Base-by-base conservation (phyloP, 306 rosid genomes). In the Rubus idaeus region DNA sequence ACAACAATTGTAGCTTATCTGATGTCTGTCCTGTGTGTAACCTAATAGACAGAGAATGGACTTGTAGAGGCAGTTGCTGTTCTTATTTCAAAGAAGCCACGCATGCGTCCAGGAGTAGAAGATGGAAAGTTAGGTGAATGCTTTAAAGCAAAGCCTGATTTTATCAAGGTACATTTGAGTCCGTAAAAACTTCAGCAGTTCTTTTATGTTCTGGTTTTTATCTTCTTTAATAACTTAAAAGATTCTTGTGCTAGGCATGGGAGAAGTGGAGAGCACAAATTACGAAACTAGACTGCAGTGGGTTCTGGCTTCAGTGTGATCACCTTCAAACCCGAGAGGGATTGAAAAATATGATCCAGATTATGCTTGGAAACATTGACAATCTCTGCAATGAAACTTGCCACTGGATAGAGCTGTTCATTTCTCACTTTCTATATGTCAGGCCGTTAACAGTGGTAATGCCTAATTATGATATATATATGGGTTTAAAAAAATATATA, bases 231-330 rank as follows among this genome's bases (percentile, higher is more conserved):
- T 71, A 68, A 66, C 69, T 74, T 68, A n/a, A 58, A 80, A 14
- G 57, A 57, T 83, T 82, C 67, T 77, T 16, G 55, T 83, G 70
- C 40, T 81, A 94, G 98, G 95, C 95, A 80, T 92, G 96, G 97
- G 98, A 94, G 84, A 92, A 88, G 80, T 94, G 98, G 98, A 82
- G 96, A 78, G 88, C 88, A 8, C 93, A 90, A 80, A 85, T 94
- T 72, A 87, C 93, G 51, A 94, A 90, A 85, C 86, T 94, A 78
- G 97, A 88, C 57, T 82, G 96, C 81, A 92, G 96, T 88, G 85
- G 84, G 26, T 92, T 73, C 79, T 92, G 98, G 98, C 81, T 83
- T 78, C 87, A 87, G 11, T 94, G 98, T 88, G 83, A 85, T 87
- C 92, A 94, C 83, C 83, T 56, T 62, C 89, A 50, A 76, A 94